Base-by-base conservation (phyloP, 2,329 filamentous ascomycete genomes). In the Fonsecaea pedrosoi region DNA sequence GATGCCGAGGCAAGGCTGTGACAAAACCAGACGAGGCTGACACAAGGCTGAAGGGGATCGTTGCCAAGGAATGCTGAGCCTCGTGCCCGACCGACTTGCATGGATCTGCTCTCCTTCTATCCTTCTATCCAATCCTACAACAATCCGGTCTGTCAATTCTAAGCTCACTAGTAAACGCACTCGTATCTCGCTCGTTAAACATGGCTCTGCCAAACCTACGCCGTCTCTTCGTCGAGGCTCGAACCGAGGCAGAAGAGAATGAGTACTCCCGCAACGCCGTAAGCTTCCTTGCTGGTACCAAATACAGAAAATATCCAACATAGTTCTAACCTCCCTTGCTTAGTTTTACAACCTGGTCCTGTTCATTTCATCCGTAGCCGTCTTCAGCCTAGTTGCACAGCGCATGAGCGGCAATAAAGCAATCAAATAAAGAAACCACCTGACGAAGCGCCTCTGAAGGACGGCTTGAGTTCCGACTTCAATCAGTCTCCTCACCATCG, bases 271-370 rank as follows among this genome's bases (percentile, higher is more conserved):
- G 95, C 72, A 96, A 90, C 79, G 95, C 95, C 60, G 95, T 97
- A 82, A 76, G 91, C 65, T 64, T 45, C 45, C 18, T 40, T 13
- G 40, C 35, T 21, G 34, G 34, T 59, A 21, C 45, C 21, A 4
- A 6, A 9, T 30, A 21, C 15, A 53, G 15, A 3, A 4, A 53
- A 21, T n/a, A 25, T n/a, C 9, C 45, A 32, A 18, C 13, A 42
- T 54, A 53, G 60, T 56, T 32, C 38, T 60, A 50, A 50, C 18
- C 7, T 9, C 6, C 45, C 18, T 50, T 8, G 25, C 25, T 12
- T 50, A 97, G 95, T 99, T 99, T 78, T 99, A 99, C 81, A 98
- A 99, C 75, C 88, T 96, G 0, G 93, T 97, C 0, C 83, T 98
- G 1, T 99, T 98, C 82, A 94, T 99, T 84, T 95, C 94, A 30